These are phyloP conservation scores for Rhizophora mangle DNA, from an alignment of 345 rosid species.

Conservation along the genomic window DNA sequence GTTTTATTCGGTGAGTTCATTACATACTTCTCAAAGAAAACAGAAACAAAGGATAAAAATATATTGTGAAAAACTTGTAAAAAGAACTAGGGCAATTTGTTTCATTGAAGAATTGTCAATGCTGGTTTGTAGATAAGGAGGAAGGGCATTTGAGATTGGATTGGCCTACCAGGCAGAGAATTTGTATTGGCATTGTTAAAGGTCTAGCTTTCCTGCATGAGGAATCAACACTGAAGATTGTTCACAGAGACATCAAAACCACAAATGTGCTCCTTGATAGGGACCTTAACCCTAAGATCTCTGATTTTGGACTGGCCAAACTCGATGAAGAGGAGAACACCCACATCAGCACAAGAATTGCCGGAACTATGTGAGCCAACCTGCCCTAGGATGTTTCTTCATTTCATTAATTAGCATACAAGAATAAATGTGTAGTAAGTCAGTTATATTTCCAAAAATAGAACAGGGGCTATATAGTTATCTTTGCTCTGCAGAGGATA, in stretches of 20 bases:
- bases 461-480: too few species aligned
- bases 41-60: background rate
- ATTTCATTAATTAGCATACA: background rate
- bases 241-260: slow-evolving; percentile 24
- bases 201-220: slow-evolving; percentile 23
- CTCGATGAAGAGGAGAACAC: slow-evolving; percentile 21
- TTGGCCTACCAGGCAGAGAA: slow-evolving; percentile 14
- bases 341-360: slow-evolving; percentile 23
- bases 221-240: slow-evolving; percentile 16
- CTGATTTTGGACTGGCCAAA: slow-evolving; percentile 23
- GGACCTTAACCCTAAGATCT: slow-evolving; percentile 12
- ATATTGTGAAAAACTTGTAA: background rate
- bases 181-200: slow-evolving; percentile 19
- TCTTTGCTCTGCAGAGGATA: slow-evolving; percentile 38
- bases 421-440: too few species aligned
- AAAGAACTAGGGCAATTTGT: background rate
- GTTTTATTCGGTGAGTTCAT: slow-evolving; percentile 31
- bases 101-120: background rate
- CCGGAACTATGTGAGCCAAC: slow-evolving; percentile 19
- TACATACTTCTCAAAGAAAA: background rate
- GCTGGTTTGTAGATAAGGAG: background rate
- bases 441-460: background rate
- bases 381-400: background rate
- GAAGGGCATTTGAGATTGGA: slow-evolving; percentile 8
- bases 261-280: slow-evolving; percentile 18